A percentile compares a stretch with the other conserved stretches of the same genome.
These are phyloP conservation scores for Ustilago xerochloae DNA, from an alignment of 1,284 basidiomycete species.

Conservation along the genomic window DNA sequence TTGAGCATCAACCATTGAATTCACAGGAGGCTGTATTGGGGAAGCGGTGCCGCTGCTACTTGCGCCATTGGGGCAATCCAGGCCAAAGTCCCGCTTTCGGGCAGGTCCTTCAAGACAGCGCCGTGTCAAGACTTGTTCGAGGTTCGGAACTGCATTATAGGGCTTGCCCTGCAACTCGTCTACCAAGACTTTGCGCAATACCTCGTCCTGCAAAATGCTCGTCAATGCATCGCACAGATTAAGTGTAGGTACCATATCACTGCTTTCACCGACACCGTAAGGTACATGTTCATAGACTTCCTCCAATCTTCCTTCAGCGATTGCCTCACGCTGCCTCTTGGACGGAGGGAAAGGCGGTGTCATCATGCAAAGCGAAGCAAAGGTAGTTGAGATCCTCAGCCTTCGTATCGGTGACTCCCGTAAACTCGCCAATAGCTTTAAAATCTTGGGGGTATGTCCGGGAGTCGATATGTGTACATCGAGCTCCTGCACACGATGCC, in stretches of 20 bases:
- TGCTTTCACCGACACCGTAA: not conserved
- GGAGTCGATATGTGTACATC: slow-evolving; percentile 59
- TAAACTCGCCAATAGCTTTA: slow-evolving; percentile 51
- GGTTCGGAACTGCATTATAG: slow-evolving; percentile 12
- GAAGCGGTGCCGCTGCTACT: too few species aligned
- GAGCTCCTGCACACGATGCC: slow-evolving; percentile 61
- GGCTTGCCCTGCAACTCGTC: slow-evolving; percentile 43
- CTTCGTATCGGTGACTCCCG: slow-evolving; percentile 49
- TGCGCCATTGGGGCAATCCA: not conserved
- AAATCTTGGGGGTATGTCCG: slow-evolving; percentile 44
- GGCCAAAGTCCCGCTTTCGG: not conserved
- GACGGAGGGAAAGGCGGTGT: slow-evolving; percentile 47
- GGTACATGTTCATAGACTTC: not conserved
- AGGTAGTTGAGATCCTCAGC: slow-evolving; percentile 57
- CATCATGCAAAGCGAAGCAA: slow-evolving; percentile 57
- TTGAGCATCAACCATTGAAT: not conserved
- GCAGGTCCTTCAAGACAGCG: slow-evolving; percentile 17
- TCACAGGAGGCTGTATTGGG: not conserved
- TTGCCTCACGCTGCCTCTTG: slow-evolving; percentile 28
- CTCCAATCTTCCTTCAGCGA: not conserved
- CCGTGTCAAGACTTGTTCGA: slow-evolving; percentile 15
- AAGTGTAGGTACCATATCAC: not conserved
- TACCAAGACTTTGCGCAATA: slow-evolving; percentile 17
- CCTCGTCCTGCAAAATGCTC: slow-evolving; percentile 24
- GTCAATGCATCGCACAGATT: slow-evolving; percentile 37